Conservation (phyloP, 805 yeast genomes). For the Zygotorulaspora danielsina region DNA sequence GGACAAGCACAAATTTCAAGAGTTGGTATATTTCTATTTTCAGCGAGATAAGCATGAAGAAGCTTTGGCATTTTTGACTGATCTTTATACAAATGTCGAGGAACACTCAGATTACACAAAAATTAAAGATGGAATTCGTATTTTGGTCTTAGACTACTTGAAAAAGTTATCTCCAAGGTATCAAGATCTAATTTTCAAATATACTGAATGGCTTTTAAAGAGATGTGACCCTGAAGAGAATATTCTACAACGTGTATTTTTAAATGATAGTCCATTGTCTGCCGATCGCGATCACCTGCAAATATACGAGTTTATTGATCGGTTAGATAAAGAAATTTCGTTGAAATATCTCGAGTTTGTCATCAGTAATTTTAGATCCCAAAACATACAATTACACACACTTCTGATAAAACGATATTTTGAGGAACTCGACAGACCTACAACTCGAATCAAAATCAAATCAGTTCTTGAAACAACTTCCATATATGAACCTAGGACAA, state of each 20-base stretch:
- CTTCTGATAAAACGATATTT: conserved; percentile 46
- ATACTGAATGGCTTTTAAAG: conserved; percentile 43
- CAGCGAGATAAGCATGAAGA: conserved; percentile 58
- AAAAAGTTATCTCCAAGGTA: conserved; percentile 48
- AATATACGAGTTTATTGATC: conserved; percentile 50
- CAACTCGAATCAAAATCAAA: conserved; percentile 33
- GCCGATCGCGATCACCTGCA: conserved; percentile 51
- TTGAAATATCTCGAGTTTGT: conserved; percentile 51
- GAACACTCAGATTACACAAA: conserved; percentile 10
- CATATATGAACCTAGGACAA: conserved; percentile 39
- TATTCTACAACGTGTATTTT: conserved; percentile 50
- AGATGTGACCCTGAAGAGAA: conserved; percentile 36
- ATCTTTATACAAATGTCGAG: conserved; percentile 25
- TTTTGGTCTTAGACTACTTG: conserved; percentile 46
- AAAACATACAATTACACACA: conserved; percentile 40
- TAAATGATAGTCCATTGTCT: conserved; percentile 59
- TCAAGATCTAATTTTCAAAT: conserved; percentile 54
- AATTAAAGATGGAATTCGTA: conserved; percentile 16
- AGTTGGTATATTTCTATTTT: conserved; percentile 72
- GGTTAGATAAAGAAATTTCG: conserved; percentile 31
- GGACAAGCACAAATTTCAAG: conserved; percentile 49
- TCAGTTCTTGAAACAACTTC: conserved; percentile 36
- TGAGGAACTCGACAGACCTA: conserved; percentile 18
- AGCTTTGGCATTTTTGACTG: conserved; percentile 59
- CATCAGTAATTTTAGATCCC: conserved; percentile 38